Conservation (phyloP, 2,329 filamentous ascomycete species). For the Monosporascus cannonballus region DNA sequence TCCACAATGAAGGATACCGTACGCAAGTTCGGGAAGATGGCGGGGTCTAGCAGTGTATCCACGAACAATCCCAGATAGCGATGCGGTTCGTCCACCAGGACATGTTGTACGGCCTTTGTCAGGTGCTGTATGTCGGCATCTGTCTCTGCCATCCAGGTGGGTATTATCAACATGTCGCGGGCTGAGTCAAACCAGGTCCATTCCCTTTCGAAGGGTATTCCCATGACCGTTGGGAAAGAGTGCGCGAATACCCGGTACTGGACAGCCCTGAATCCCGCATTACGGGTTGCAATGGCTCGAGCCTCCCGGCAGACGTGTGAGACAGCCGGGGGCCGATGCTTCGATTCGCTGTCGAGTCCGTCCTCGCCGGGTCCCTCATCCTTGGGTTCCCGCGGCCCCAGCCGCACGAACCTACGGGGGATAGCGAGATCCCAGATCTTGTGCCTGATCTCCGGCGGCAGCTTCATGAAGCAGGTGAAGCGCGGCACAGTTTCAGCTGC, state of each 20-base stretch:
- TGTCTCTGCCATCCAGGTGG: neutral
- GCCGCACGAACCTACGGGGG: neutral
- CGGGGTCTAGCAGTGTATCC: neutral
- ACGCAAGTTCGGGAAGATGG: neutral
- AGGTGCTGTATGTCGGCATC: neutral
- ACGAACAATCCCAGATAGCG: neutral
- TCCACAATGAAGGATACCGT: neutral
- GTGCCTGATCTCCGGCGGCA: neutral
- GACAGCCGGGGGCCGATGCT: neutral
- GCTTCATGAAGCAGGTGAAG: neutral
- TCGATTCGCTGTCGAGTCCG: neutral
- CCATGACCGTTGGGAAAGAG: too few species aligned
- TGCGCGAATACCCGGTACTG: neutral
- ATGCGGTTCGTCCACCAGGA: neutral
- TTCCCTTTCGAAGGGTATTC: neutral
- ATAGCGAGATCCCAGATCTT: neutral
- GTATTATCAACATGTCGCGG: neutral
- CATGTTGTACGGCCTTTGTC: neutral
- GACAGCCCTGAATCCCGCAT: neutral
- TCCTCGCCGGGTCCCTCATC: neutral
- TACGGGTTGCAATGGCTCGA: neutral
- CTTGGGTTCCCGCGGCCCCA: neutral
- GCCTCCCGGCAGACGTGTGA: neutral
- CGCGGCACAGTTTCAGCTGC: neutral
- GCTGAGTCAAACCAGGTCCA: neutral